Evolutionary conservation across 306 rosid genomes (phyloP).

Genomic region (Fragaria vesca): DNA sequence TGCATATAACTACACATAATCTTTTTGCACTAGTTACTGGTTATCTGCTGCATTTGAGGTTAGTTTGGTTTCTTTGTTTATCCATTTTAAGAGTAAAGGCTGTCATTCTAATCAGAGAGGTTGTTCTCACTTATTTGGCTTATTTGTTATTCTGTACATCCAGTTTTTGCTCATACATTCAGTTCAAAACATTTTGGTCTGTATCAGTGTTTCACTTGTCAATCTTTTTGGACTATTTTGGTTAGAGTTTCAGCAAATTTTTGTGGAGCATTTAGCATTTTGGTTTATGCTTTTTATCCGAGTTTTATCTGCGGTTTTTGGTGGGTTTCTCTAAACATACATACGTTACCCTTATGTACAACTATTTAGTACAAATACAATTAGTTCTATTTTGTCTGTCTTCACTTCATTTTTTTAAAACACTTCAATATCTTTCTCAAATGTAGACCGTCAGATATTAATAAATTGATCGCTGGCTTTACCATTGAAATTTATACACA

Average conservation of each 20-base stretch:
- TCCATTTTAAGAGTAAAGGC: neutral
- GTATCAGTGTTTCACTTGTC: neutral
- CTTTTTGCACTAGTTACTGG: neutral
- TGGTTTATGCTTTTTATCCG: neutral
- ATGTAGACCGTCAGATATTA: neutral
- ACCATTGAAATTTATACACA: neutral
- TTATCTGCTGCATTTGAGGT: neutral
- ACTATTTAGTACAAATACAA: neutral
- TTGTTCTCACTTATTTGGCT: neutral
- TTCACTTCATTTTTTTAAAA: neutral
- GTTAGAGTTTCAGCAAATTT: neutral
- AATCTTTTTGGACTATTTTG: neutral
- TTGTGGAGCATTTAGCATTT: neutral
- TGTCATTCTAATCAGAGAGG: neutral
- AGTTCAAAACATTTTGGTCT: neutral
- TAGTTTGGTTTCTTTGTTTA: neutral
- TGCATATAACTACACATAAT: neutral
- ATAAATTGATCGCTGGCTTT: neutral
- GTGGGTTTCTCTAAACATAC: neutral
- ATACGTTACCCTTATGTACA: neutral
- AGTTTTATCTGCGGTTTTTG: neutral
- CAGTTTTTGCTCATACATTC: neutral
- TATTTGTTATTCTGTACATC: neutral
- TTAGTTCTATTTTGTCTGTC: neutral
- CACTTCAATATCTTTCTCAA: neutral